Conservation (phyloP, 1,284 basidiomycete species). For the Meira miltonrushii region DNA sequence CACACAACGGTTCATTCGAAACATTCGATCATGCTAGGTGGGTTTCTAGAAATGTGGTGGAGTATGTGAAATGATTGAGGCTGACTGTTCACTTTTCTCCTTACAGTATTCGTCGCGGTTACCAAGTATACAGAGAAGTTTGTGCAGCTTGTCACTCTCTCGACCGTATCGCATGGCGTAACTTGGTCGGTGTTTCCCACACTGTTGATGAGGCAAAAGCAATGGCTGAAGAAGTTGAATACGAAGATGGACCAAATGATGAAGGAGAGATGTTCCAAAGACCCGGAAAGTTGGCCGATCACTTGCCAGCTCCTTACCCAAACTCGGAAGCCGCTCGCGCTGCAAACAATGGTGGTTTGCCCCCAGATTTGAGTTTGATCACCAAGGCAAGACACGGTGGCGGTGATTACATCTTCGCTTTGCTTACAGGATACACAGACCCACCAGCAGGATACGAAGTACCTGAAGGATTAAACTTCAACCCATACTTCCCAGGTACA, state of each 20-base stretch:
- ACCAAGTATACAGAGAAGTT: constrained; percentile 98
- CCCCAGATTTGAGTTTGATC: constrained; percentile 94
- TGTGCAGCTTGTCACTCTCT: constrained; percentile 98
- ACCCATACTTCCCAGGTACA: constrained; percentile 54
- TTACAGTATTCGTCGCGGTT: constrained; percentile 86
- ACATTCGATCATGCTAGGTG: constrained; percentile 81
- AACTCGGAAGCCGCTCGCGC: constrained; percentile 98
- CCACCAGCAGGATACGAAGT: constrained; percentile 93
- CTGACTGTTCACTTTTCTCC: not conserved
- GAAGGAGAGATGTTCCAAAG: constrained; percentile 97
- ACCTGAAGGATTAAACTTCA: constrained; percentile 60
- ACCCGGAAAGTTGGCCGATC: constrained; percentile 94
- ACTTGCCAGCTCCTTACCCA: constrained; percentile 90
- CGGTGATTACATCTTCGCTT: constrained; percentile 92
- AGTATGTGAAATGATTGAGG: not conserved
- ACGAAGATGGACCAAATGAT: constrained; percentile 90
- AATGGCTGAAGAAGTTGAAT: constrained; percentile 88
- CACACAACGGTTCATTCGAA: constrained; percentile 78
- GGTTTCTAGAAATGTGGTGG: constrained; percentile 17
- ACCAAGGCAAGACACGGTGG: constrained; percentile 97
- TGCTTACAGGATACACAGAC: constrained; percentile 94
- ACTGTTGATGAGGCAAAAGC: constrained; percentile 83
- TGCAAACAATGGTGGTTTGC: constrained; percentile 87
- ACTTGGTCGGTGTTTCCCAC: constrained; percentile 96
- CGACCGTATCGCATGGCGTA: constrained; percentile 99